Base-by-base conservation (phyloP, 2,329 filamentous ascomycete species). In the Microdochium trichocladiopsis region DNA sequence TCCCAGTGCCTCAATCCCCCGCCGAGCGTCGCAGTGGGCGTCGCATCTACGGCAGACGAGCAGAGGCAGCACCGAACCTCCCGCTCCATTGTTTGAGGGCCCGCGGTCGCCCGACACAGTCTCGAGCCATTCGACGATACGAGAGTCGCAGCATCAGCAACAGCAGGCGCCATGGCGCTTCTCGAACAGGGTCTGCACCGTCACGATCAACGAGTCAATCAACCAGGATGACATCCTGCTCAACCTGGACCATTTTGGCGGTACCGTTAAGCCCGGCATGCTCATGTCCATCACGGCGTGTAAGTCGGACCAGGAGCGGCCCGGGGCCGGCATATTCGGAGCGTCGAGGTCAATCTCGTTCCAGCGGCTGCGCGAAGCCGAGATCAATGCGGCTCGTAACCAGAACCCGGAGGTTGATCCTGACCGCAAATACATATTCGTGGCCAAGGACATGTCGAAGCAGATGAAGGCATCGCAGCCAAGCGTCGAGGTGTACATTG, bases 181-280 rank as follows among this genome's bases (percentile, higher is more conserved):
- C 16, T 48, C 57, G 24, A 76, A 80, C 59, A 71, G 76, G 25
- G 70, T 70, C 56, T 83, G 78, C 59, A 77, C 71, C 45, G 74
- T 83, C 51, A 75, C 75, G 9, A 75, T 84, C 59, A 88, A 92
- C 65, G 89, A 95, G 58, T 83, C 80, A 43, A 87, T 91, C 61
- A 84, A 86, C 9, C 80, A 79, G 53, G 88, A 95, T 61, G 89
- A 93, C 60, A 84, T 94, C 47, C 75, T 94, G 22, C 78, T 95
- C 62, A 94, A 93, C 64, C 76, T 86, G 53, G 84, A 88, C 52
- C 77, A 85, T 16, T 82, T 93, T 54, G 80, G 82, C 51, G 74
- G 77, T 47, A 77, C 80, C 47, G 75, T 90, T 56, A 78, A 79
- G 52, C 74, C 82, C 1, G 88, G 87, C 24, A 80, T 81, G 56